Evolutionary conservation across 371 early-diverging fungal species (phyloP), one percentile per base, ranked within the genome.

Genomic region (Zancudomyces culisetae): DNA sequence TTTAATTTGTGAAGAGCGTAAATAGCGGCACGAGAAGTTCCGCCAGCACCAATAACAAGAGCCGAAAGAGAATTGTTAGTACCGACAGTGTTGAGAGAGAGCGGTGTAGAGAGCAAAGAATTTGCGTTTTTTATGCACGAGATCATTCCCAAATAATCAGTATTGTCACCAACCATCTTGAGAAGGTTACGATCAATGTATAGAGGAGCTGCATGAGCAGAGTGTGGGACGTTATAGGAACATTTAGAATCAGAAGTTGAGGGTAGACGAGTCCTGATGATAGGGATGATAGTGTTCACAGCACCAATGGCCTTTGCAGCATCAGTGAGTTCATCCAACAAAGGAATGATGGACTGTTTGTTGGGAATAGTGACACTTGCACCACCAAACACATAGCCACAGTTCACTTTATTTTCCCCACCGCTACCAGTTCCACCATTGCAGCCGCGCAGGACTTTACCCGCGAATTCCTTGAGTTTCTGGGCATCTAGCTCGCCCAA

Each of bases 361-460:
- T 84, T 79, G 30, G 97, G 97, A 50, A 94, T 94, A 1, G 97
- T 97, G 2, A 94, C 87, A 24, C 85, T 83, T 0, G 89, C 90
- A 49, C 97, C 97, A 46, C 93, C 93, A 77, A 96, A 93, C 50
- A 78, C 72, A n/a, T n/a, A n/a, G n/a, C n/a, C n/a, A n/a, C n/a
- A n/a, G n/a, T n/a, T n/a, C n/a, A n/a, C n/a, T n/a, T n/a, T n/a
- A n/a, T n/a, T n/a, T n/a, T n/a, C n/a, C n/a, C n/a, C n/a, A n/a
- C n/a, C n/a, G n/a, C n/a, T n/a, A n/a, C n/a, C n/a, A n/a, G n/a
- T n/a, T n/a, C n/a, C n/a, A n/a, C n/a, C n/a, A n/a, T n/a, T n/a
- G n/a, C n/a, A n/a, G n/a, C n/a, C n/a, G n/a, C n/a, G n/a, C n/a
- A n/a, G n/a, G n/a, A n/a, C n/a, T n/a, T n/a, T n/a, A n/a, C n/a